Base-by-base conservation (phyloP, 805 yeast species). In the Ogataea minuta region DNA sequence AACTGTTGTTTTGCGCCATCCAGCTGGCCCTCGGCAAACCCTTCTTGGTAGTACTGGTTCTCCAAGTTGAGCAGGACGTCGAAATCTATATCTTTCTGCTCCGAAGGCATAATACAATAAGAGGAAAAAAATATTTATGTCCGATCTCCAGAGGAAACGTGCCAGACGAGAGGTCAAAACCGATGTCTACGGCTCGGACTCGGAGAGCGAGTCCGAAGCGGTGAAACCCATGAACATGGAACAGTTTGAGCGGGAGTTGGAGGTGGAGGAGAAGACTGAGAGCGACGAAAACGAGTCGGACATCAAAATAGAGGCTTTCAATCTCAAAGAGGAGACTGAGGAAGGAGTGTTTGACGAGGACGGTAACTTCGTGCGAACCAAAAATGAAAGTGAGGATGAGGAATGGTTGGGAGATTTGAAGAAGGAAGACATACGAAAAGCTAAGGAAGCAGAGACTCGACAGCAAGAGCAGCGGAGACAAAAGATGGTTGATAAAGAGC, bases 1-100 rank as follows among this genome's bases (percentile, higher is more conserved):
- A 63, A 69, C 33, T 88, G 89, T 29, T 78, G 74, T 33, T 57
- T 60, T 1, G 77, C 64, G 0, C 88, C 84, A 35, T 75, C 82
- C 4, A 64, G 60, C 27, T 72, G 72, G 1, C 96, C 98, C 45
- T 86, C 93, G 34, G 63, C 52, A 55, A 62, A 84, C 1, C 97
- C 96, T 44, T 77, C 77, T 5, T 72, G 59, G 55, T 86, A 89
- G 59, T 63, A 77, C 54, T 73, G 67, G 27, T 76, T 69, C 53
- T 86, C 95, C 19, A 83, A 55, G 48, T 77, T 71, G 27, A 85
- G 60, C 6, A 80, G 64, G 9, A 70, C 76, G 43, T 80, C 84
- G 41, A 77, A 63, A 41, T 76, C 76, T 37, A 78, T 58, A 29
- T 71, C 74, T 23, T 33, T 31, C 12, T 49, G 37, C 25, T 44